A percentile compares a stretch with the other conserved stretches of the same genome.
These are phyloP conservation scores for Echium plantagineum DNA, from an alignment of 257 asterid species.

Conservation along the genomic window DNA sequence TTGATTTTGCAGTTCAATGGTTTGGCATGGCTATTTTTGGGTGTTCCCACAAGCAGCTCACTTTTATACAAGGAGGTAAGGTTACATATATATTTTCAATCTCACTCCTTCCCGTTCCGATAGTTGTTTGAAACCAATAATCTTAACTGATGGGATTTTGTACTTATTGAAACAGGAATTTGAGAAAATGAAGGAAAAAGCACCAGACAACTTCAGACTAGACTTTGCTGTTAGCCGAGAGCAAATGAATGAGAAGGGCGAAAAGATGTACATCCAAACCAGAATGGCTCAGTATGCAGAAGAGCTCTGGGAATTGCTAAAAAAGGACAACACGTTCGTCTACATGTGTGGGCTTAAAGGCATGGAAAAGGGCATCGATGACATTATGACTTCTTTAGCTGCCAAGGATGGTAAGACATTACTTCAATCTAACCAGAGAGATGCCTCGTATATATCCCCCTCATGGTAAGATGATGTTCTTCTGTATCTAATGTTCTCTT, in stretches of 20 bases:
- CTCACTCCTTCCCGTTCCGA: neutral
- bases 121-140: neutral
- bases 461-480: neutral
- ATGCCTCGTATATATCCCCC: neutral
- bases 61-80: slow-evolving; percentile 89
- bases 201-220: slow-evolving; percentile 69
- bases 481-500: neutral
- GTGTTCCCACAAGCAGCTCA: slow-evolving; percentile 95
- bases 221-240: slow-evolving; percentile 98
- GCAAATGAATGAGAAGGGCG: slow-evolving; percentile 72
- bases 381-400: slow-evolving; percentile 72
- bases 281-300: slow-evolving; percentile 94
- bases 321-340: slow-evolving; percentile 84
- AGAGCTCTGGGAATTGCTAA: slow-evolving; percentile 81
- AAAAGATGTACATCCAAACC: slow-evolving; percentile 97
- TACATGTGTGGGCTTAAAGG: slow-evolving; percentile 98
- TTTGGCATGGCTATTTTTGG: slow-evolving; percentile 95
- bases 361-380: slow-evolving; percentile 95
- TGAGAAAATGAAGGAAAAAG: slow-evolving; percentile 75
- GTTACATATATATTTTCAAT: neutral
- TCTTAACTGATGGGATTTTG: neutral
- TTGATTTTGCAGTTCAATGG: slow-evolving; percentile 69
- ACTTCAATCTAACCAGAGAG: no score
- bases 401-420: slow-evolving; percentile 53
- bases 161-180: slow-evolving; percentile 47